Evolutionary conservation across 495 filamentous ascomycete genomes (phyloP), one percentile per base, ranked within the genome.

Genomic region (Neurospora sp.): DNA sequence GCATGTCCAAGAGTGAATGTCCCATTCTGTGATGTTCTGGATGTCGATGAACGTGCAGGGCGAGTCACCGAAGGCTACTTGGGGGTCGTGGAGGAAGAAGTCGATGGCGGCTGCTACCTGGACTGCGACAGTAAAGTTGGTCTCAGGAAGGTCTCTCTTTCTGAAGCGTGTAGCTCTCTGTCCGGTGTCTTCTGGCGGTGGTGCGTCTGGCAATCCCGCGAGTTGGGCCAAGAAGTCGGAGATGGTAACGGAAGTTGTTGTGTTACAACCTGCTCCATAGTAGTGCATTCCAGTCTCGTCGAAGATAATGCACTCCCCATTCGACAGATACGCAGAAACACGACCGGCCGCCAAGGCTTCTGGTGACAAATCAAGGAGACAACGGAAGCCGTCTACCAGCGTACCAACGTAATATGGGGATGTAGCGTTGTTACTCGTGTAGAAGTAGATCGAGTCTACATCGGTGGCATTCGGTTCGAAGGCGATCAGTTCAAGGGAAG

Each of bases 111-210:
- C 71, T 27, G 76, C 74, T 35, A 76, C 69, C 18, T 75, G 42
- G 12, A 79, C 69, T n/a, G 65, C 44, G 3, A 79, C 76, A 1
- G 76, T 77, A 35, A 79, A 79, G 70, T 75, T 75, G 9, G 73
- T 72, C 22, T 71, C 61, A 31, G 71, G 37, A 12, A 74, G 45
- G 3, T 74, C 45, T 31, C 65, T 20, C 14, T 22, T 68, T 65
- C 27, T 27, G 2, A 27, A 2, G 1, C 27, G 1, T 27, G 1
- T 27, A 1, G 1, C 27, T 27, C 27, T 27, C 27, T 27, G 27
- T 2, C 1, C 27, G 1, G 27, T 2, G 27, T 27, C 27, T 2
- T 2, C 27, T 27, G 27, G 27, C 2, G 27, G 31, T 2, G 68
- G 53, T 9, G 31, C 16, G 12, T 71, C n/a, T 5, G 61, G 69